phyloP scores from a whole-genome alignment of 495 filamentous ascomycete species.

The Hyphodiscus hymeniophilus region DNA sequence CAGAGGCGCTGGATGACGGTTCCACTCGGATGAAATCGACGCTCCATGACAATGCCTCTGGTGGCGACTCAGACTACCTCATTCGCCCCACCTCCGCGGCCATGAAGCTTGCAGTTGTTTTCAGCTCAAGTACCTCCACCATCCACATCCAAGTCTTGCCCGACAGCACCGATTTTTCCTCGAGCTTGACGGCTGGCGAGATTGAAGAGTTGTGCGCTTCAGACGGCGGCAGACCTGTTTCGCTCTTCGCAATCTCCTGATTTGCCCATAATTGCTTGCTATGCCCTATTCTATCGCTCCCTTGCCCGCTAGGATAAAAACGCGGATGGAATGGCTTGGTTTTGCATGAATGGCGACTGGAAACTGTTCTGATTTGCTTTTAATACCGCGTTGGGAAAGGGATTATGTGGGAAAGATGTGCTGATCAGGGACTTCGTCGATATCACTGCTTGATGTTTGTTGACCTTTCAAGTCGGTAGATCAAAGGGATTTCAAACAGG shows the following conservation, averaged over 20 bases:
- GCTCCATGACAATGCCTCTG: constrained; percentile 47
- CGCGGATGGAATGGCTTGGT: too few relatives aligned
- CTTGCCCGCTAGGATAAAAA: too few relatives aligned
- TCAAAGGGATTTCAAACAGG: too few relatives aligned
- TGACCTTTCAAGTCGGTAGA: too few relatives aligned
- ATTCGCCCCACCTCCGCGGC: constrained; percentile 41
- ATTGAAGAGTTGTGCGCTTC: not conserved
- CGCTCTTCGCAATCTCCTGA: constrained; percentile 2
- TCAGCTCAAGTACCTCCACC: constrained; percentile 33
- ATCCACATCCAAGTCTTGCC: constrained; percentile 34
- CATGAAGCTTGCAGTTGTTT: constrained; percentile 54
- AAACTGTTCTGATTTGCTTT: too few relatives aligned
- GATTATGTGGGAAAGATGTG: too few relatives aligned
- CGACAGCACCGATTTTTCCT: constrained; percentile 24
- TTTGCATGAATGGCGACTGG: too few relatives aligned
- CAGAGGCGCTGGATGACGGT: constrained; percentile 52
- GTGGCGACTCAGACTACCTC: constrained; percentile 57
- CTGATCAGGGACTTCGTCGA: too few relatives aligned
- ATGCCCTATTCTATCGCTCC: too few relatives aligned
- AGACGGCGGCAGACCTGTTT: not conserved
- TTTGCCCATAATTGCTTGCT: too few relatives aligned
- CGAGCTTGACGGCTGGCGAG: not conserved
- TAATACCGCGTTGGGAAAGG: too few relatives aligned
- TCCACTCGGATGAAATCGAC: constrained; percentile 45
- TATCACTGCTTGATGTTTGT: too few relatives aligned